Evolutionary conservation across 2,329 filamentous ascomycete genomes (phyloP).

Genomic region (Pyrenophora graminea): DNA sequence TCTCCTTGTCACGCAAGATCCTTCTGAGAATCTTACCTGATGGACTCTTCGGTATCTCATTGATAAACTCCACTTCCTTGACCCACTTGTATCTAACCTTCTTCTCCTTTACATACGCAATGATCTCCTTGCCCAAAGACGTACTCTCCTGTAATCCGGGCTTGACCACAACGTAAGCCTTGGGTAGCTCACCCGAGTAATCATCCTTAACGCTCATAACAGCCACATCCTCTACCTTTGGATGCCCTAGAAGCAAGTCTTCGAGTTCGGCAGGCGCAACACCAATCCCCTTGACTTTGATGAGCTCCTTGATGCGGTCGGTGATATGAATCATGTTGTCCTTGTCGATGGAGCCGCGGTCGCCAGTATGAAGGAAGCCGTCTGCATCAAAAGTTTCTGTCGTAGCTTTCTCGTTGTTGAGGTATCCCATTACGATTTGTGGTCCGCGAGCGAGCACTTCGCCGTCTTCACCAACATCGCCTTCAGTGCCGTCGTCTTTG

Average conservation of each 20-base stretch:
- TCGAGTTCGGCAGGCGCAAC: slow-evolving; percentile 68
- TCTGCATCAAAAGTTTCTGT: slow-evolving; percentile 52
- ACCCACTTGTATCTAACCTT: slow-evolving; percentile 55
- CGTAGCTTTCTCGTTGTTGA: slow-evolving; percentile 51
- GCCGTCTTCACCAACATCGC: slow-evolving; percentile 57
- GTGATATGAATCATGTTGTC: slow-evolving; percentile 62
- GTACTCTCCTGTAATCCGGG: slow-evolving; percentile 35
- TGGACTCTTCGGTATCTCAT: slow-evolving; percentile 54
- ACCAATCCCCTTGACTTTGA: slow-evolving; percentile 68
- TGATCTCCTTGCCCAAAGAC: slow-evolving; percentile 48
- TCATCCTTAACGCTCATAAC: slow-evolving; percentile 60
- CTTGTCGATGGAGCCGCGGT: slow-evolving; percentile 59
- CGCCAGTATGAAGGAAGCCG: slow-evolving; percentile 62
- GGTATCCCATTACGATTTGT: slow-evolving; percentile 57
- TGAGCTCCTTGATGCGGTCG: slow-evolving; percentile 70
- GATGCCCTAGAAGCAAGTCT: slow-evolving; percentile 63
- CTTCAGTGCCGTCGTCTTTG: slow-evolving; percentile 60
- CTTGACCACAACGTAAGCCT: slow-evolving; percentile 52
- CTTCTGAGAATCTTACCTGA: slow-evolving; percentile 55
- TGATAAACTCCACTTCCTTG: slow-evolving; percentile 52
- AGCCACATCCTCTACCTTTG: slow-evolving; percentile 61
- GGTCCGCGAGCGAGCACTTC: slow-evolving; percentile 56
- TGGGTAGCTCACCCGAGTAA: slow-evolving; percentile 54
- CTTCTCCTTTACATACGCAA: slow-evolving; percentile 50
- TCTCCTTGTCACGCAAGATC: slow-evolving; percentile 50